Conservation (phyloP, 306 rosid species). For the Quercus agrifolia region DNA sequence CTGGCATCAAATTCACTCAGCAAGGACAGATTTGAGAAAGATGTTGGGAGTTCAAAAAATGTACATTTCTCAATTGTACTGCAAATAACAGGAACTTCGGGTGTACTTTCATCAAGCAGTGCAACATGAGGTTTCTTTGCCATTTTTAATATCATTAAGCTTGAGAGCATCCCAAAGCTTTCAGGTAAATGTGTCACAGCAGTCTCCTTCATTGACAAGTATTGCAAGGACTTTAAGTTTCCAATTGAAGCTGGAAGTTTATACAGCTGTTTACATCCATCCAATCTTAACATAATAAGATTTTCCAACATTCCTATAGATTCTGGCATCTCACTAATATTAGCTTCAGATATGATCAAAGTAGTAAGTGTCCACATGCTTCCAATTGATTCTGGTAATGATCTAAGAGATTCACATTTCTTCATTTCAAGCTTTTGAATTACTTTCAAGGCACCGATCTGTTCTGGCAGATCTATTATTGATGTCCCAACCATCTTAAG, state of each 20-base stretch:
- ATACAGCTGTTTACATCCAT: constrained; percentile 34
- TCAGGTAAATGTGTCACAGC: constrained; percentile 46
- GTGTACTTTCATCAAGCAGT: background rate
- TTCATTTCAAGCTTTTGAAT: constrained; percentile 47
- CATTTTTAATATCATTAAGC: constrained; percentile 43
- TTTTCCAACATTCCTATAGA: constrained; percentile 44
- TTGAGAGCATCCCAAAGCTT: constrained; percentile 61
- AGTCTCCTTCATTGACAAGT: constrained; percentile 42
- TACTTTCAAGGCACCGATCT: constrained; percentile 43
- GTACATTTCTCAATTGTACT: fast-evolving
- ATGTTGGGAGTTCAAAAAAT: constrained; percentile 12
- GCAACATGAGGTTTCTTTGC: constrained; percentile 24
- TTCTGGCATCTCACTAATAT: constrained; percentile 46
- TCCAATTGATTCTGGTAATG: constrained; percentile 58
- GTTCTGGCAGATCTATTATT: constrained; percentile 45
- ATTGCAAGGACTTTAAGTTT: constrained; percentile 39
- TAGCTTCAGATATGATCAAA: constrained; percentile 27
- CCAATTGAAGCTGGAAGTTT: constrained; percentile 62
- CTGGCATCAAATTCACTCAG: constrained; percentile 40
- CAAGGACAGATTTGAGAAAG: constrained; percentile 47
- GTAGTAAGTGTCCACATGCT: constrained; percentile 34
- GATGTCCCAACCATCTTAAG: constrained; percentile 47
- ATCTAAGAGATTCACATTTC: constrained; percentile 37
- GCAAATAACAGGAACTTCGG: background rate
- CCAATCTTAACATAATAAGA: constrained; percentile 37